These are phyloP conservation scores for Dendrothele bispora DNA, from an alignment of 768 basidiomycete species.

Conservation along the genomic window DNA sequence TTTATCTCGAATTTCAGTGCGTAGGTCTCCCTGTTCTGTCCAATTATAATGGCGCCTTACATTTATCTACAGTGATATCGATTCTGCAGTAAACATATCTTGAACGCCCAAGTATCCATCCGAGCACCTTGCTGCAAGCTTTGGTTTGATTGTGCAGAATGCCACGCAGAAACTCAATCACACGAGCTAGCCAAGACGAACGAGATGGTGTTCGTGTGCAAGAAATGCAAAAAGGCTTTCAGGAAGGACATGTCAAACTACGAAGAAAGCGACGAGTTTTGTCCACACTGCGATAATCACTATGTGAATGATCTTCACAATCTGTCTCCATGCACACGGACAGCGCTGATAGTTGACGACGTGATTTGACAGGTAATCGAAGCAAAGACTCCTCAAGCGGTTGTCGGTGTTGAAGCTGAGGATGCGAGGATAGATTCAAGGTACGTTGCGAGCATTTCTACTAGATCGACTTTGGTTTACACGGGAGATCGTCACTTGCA, in stretches of 20 bases:
- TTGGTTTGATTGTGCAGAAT: constrained; percentile 97
- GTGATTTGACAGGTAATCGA: constrained; percentile 69
- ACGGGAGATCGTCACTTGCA: constrained; percentile 32
- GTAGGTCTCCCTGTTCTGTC: too few species aligned
- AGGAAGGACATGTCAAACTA: constrained; percentile 90
- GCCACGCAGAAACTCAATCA: constrained; percentile 82
- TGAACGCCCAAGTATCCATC: constrained; percentile 96
- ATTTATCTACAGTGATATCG: too few species aligned
- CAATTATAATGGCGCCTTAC: too few species aligned
- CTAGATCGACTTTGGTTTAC: too few species aligned
- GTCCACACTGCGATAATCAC: constrained; percentile 98
- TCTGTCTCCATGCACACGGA: neutral
- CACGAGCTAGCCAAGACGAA: constrained; percentile 72
- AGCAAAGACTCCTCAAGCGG: constrained; percentile 87
- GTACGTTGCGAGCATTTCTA: constrained; percentile 41
- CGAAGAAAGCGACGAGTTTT: constrained; percentile 98
- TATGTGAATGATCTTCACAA: constrained; percentile 71
- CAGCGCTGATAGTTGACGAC: neutral
- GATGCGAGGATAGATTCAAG: constrained; percentile 86
- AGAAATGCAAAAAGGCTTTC: constrained; percentile 95
- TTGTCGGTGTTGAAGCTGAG: constrained; percentile 86
- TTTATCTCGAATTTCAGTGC: too few species aligned
- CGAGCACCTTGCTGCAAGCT: constrained; percentile 96
- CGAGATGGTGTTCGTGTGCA: constrained; percentile 86
- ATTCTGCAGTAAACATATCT: constrained; percentile 89